Evolutionary conservation across 2,329 filamentous ascomycete species (phyloP), one percentile per base, ranked within the genome.

Genomic region (Blastomyces parvus): DNA sequence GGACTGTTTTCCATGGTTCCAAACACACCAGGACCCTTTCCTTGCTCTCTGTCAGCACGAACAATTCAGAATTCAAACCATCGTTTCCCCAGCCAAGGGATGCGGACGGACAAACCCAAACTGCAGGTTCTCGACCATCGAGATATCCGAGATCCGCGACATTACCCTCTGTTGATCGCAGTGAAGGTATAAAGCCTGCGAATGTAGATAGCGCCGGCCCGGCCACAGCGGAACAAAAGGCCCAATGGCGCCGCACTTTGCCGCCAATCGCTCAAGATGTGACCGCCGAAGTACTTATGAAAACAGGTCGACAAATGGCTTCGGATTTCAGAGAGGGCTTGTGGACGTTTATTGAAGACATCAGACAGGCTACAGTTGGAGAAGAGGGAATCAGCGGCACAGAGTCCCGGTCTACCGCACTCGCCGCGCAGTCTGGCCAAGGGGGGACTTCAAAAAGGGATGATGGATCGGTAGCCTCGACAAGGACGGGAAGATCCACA

Each of bases 271-370:
- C 80, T 36, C 76, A 79, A 48, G 66, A 68, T 60, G 61, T 61
- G 38, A 64, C 65, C 7, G 61, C 66, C 19, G 83, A 85, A 55
- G 74, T 77, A n/a, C 72, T 86, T 50, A 73, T 85, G 64, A 79
- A 76, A 70, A 84, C 78, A 62, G 79, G 80, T 64, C 91, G 91
- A 72, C 90, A 94, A 74, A 87, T 96, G 75, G 89, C 92, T 19
- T 88, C 90, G 64, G 94, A 97, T 76, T 86, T 99, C 74, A 90
- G 88, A 73, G 86, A 94, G 60, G 93, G 94, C 1, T 79, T 99
- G 59, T 92, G 89, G 86, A 96, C 90, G 1, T 99, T 99, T 76
- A 86, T 96, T 64, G 94, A 97, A 74, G 94, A 99, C 72, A 86
- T 99, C 58, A 84, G 92, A 68, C 94, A 97, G 76, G 95, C 93